Evolutionary conservation across 2,329 filamentous ascomycete genomes (phyloP), one percentile per base, ranked within the genome.

Genomic region (Pyricularia grisea): DNA sequence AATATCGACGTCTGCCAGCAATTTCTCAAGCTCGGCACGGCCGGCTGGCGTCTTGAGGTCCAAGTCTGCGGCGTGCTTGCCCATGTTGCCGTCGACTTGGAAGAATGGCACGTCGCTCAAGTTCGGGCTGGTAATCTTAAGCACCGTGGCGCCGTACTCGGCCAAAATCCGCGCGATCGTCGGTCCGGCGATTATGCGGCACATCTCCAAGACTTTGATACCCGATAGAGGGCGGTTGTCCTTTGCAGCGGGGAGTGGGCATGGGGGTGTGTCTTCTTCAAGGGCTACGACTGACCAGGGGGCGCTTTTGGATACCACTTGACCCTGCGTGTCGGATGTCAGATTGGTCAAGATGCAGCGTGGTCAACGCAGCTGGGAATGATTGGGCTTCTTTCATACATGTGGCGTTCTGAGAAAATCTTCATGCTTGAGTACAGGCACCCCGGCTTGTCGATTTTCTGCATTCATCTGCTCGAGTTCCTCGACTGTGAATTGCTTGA

Each of bases 131-230:
- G 90, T 92, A 65, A 93, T 82, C 73, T 92, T 91, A 72, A 93
- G 82, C 0, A 93, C 90, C 68, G 89, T 85, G 9, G 91, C 91
- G 2, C 91, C 91, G 74, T 92, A 90, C 71, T 92, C 90, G n/a
- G 88, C 90, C 0, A 93, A 83, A 1, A 88, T 88, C 33, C 90
- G 86, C 3, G 87, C 87, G 72, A 93, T 88, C 4, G 88, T 87
- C n/a, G 90, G 90, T 0, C 90, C 90, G 3, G 91, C 91, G 71
- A 93, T 92, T 74, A 93, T 88, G 60, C 90, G 87, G 74, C 90
- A 91, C 33, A 93, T 79, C 75, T 94, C 91, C 5, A 93, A 83
- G 6, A 93, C 90, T 72, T 89, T 90, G 76, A 93, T 83, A 0
- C 90, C 90, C 74, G 82, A 70, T 80, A 87, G 73, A 73, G 80